Base-by-base conservation (phyloP, 495 filamentous ascomycete genomes). In the Hypoxylon perforatum region DNA sequence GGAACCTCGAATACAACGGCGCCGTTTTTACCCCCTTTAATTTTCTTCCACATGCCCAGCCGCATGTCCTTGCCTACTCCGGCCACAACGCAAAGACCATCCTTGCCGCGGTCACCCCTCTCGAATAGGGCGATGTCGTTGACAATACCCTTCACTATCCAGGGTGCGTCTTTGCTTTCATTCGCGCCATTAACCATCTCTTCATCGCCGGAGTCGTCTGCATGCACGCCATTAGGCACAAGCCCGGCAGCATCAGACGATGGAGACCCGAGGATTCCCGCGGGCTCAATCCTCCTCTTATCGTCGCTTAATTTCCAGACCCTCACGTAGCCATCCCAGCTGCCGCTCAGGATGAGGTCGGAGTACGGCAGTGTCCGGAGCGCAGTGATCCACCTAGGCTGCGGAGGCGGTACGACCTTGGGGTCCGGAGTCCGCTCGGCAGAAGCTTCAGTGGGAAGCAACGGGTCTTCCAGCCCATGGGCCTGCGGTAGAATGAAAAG, bases 341-440 rank as follows among this genome's bases (percentile, higher is more conserved):
- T 96, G 14, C 94, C 95, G 61, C 88, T 94, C 35, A 98, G 77
- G 36, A 98, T 84, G 25, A 97, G 77, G 70, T 99, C 92, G 9
- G 91, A 92, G 70, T 92, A 96, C 0, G 94, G 93, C 36, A 98
- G 81, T 3, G 90, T 90, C 23, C 90, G 81, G 42, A 99, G 78
- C 1, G 95, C 95, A 8, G 95, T 98, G 73, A 99, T 94, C 84
- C 91, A 93, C 56, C 94, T 84, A 15, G 93, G 92, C 56, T 89
- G 87, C 12, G 90, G 87, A 28, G 83, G 82, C 3, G 87, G 86
- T 3, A 86, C 75, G 7, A 80, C 77, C n/a, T 76, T 78, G 10
- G 79, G 77, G 50, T 87, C 77, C 5, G 87, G 86, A 23, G 87
- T 69, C 35, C 71, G 71, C 72, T 96, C 92, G 8, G 92, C 91